phyloP scores from a whole-genome alignment of 2,329 filamentous ascomycete genomes.

The Cladosporium halotolerans region DNA sequence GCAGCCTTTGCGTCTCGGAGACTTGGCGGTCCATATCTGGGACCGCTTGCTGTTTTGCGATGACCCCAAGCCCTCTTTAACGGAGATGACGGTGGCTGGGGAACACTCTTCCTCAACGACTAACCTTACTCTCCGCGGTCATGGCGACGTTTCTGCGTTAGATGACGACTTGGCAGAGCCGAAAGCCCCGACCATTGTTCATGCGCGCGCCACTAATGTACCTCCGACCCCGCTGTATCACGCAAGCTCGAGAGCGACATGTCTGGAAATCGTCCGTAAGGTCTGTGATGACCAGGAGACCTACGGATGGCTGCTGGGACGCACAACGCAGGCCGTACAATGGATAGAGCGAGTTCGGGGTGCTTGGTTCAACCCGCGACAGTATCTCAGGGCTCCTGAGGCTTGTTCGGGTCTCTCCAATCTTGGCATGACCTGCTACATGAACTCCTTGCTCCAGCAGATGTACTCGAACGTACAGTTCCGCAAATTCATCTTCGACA shows the following conservation, averaged over 20 bases:
- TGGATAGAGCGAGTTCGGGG: background rate
- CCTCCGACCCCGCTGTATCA: slow-evolving; percentile 15
- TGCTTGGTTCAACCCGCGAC: slow-evolving; percentile 24
- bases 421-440: slow-evolving; percentile 91
- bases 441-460: slow-evolving; percentile 91
- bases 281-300: background rate
- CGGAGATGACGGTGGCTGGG: background rate
- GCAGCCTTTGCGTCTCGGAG: slow-evolving; percentile 22
- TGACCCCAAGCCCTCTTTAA: background rate
- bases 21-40: slow-evolving; percentile 22
- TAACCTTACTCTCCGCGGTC: background rate
- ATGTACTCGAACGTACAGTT: slow-evolving; percentile 94
- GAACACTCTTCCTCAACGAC: background rate
- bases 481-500: slow-evolving; percentile 69
- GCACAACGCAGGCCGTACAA: background rate
- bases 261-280: slow-evolving; percentile 19
- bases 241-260: slow-evolving; percentile 16
- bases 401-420: slow-evolving; percentile 63
- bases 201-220: background rate
- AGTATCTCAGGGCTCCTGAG: slow-evolving; percentile 35
- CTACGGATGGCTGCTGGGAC: slow-evolving; percentile 5
- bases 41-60: slow-evolving; percentile 23
- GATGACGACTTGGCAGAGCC: background rate
- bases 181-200: background rate
- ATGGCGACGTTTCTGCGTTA: background rate